Evolutionary conservation across 352 stramenopile species (phyloP), one percentile per base, ranked within the genome.

Genomic region (Hyaloperonospora brassicae): DNA sequence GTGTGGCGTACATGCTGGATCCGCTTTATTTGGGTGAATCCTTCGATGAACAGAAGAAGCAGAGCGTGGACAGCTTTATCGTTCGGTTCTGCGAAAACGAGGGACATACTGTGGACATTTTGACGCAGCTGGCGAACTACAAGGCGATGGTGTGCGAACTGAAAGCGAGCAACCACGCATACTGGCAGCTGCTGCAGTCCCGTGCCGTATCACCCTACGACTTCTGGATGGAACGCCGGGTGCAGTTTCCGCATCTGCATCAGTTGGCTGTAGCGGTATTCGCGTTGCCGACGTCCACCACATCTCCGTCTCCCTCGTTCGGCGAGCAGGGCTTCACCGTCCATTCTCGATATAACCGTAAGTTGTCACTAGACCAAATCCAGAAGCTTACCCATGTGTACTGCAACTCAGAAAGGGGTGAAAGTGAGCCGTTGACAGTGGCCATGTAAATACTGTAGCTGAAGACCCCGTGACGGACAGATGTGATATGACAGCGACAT

Each of bases 381-480:
- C 53, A 76, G 47, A 77, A 85, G 43, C 66, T 88, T 27, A 77
- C 59, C n/a, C 71, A 84, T 45, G 54, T 88, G 24, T 73, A 79
- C 41, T 84, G 75, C 63, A 88, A 85, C 52, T 55, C 68, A 10
- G 75, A 70, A 55, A 23, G 17, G 36, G 27, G 27, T 34, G 27
- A 34, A 34, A 34, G 27, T 34, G 46, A 66, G 5, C 11, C 40
- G 2, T 24, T 56, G 47, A 7, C 24, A 14, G 8, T 41, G 21
- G 27, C 34, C 2, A 0, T 39, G 12, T 23, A 58, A 21, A 30
- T 43, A 2, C 38, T 63, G 14, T 61, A 60, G 47, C 27, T 22
- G 30, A 52, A 17, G 17, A 17, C 17, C 17, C 17, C 50, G 4
- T 8, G 27, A 34, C 27, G 27, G 8, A 34, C 27, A 34, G 27